A percentile compares a stretch with the other conserved stretches of the same genome.
These are phyloP conservation scores for Trichosporon sp. DNA, from an alignment of 1,284 basidiomycete genomes.

Conservation along the genomic window DNA sequence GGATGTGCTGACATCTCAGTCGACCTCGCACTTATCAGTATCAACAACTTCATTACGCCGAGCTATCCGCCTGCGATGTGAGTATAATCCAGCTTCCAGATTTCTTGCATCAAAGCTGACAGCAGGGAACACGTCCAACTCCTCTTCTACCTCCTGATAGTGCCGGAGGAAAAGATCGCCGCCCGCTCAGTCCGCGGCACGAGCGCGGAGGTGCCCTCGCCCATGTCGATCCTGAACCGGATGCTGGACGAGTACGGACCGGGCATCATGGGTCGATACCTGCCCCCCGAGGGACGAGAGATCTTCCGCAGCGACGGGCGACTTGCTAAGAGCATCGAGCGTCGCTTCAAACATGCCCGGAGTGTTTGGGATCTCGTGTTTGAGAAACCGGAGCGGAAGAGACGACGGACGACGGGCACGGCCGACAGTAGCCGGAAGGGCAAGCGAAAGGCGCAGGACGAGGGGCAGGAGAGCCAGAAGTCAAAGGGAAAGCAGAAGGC, in stretches of 20 bases:
- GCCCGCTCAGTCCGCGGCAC: background rate
- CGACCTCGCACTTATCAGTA: slow-evolving; percentile 14
- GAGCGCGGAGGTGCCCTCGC: background rate
- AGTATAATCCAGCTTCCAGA: background rate
- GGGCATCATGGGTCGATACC: background rate
- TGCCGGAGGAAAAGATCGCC: background rate
- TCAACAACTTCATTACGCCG: background rate
- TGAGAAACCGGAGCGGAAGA: background rate
- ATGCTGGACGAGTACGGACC: background rate
- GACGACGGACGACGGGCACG: background rate
- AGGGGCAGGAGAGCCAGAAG: background rate
- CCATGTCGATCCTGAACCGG: background rate
- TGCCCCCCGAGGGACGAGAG: background rate
- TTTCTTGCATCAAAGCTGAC: background rate
- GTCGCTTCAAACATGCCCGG: background rate
- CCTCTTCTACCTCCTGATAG: background rate
- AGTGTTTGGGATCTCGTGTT: slow-evolving; percentile 4
- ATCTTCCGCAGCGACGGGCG: background rate
- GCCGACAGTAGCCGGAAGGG: background rate
- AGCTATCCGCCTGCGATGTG: slow-evolving; percentile 1
- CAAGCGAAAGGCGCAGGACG: background rate
- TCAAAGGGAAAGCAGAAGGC: background rate
- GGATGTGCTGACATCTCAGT: background rate
- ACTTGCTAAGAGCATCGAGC: background rate
- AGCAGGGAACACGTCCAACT: slow-evolving; percentile 14